A percentile compares a stretch with the other conserved stretches of the same genome.
These are phyloP conservation scores for Silene uniflora DNA, from an alignment of 148 eudicot genomes.

Conservation along the genomic window DNA sequence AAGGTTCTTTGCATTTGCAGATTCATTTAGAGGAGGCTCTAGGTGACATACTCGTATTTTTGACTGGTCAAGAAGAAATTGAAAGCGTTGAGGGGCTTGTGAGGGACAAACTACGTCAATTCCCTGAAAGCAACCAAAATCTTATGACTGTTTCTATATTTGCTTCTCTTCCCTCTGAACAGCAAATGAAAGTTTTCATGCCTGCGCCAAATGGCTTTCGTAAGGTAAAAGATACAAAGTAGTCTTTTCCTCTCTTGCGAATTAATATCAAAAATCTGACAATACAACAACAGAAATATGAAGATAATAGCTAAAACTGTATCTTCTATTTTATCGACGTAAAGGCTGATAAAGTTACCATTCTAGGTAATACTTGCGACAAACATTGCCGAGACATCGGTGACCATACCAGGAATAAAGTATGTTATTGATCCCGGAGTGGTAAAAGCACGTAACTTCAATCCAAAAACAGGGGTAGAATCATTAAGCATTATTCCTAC, in stretches of 20 bases:
- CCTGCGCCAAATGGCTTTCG: constrained; percentile 76
- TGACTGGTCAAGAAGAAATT: constrained; percentile 99
- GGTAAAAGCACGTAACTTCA: constrained; percentile 81
- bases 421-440: constrained; percentile 96
- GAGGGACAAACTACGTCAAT: constrained; percentile 53
- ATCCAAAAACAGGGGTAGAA: constrained; percentile 73
- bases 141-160: constrained; percentile 57
- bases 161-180: constrained; percentile 93
- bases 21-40: constrained; percentile 82
- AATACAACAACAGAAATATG: neutral
- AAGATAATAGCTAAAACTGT: neutral
- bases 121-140: constrained; percentile 56
- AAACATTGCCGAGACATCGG: constrained; percentile 97
- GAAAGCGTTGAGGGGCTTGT: constrained; percentile 86
- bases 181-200: constrained; percentile 82
- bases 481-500: constrained; percentile 71
- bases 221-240: constrained; percentile 46
- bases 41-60: constrained; percentile 93
- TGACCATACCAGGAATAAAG: constrained; percentile 96
- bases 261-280: neutral
- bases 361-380: constrained; percentile 88
- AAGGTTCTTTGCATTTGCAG: constrained; percentile 31
- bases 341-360: neutral
- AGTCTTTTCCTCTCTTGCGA: constrained; percentile 3
- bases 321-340: neutral